Evolutionary conservation across 352 stramenopile genomes (phyloP).

Genomic region (Phytophthora boehmeriae): DNA sequence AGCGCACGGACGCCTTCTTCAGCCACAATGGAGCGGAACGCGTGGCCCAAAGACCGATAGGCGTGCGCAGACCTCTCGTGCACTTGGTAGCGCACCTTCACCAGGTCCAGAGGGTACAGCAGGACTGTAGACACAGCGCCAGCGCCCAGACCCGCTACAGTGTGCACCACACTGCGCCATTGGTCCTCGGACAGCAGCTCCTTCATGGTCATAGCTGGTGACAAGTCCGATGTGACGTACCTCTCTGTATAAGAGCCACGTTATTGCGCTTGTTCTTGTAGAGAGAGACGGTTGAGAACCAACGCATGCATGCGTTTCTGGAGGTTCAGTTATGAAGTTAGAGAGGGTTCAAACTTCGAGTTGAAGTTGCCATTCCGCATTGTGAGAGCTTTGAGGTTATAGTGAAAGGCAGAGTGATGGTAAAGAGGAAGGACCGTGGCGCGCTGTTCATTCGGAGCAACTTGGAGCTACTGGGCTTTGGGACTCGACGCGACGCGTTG

Average conservation of each 20-base stretch:
- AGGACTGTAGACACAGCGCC: slow-evolving; percentile 82
- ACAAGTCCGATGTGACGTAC: neutral
- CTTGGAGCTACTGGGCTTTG: slow-evolving; percentile 79
- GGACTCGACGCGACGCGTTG: slow-evolving; percentile 55
- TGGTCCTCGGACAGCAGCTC: slow-evolving; percentile 64
- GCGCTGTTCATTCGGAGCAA: slow-evolving; percentile 71
- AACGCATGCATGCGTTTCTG: slow-evolving; percentile 12
- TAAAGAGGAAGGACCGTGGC: slow-evolving; percentile 35
- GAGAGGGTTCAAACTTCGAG: neutral
- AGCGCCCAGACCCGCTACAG: slow-evolving; percentile 70
- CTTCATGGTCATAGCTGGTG: slow-evolving; percentile 38
- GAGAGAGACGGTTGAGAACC: neutral
- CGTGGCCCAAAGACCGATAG: slow-evolving; percentile 74
- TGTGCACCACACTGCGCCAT: slow-evolving; percentile 72
- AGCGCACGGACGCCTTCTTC: slow-evolving; percentile 90
- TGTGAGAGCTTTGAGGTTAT: neutral
- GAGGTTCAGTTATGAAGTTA: slow-evolving; percentile 34
- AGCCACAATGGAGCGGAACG: slow-evolving; percentile 75
- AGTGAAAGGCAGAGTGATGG: slow-evolving; percentile 11
- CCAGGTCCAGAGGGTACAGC: slow-evolving; percentile 97
- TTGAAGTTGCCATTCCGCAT: neutral
- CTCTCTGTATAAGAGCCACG: slow-evolving; percentile 1
- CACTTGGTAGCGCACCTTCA: slow-evolving; percentile 98
- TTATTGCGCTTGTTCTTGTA: neutral
- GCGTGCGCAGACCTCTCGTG: slow-evolving; percentile 83